Conservation (phyloP, 2,329 filamentous ascomycete genomes). For the Pestalotiopsis sp. region DNA sequence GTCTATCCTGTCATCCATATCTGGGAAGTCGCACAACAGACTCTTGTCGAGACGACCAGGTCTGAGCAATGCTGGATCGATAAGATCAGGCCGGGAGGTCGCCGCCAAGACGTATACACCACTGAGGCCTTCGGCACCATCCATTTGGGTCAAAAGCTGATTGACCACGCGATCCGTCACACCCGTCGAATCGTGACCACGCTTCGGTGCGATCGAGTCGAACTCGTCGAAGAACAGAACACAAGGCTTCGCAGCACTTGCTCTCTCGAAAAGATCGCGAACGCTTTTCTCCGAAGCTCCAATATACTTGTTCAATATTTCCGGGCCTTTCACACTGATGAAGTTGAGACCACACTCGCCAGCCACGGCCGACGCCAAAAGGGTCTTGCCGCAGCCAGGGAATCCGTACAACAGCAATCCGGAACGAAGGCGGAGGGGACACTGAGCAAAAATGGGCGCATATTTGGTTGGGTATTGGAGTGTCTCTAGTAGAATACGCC, state of each 20-base stretch:
- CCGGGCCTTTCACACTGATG: constrained; percentile 96
- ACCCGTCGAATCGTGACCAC: constrained; percentile 94
- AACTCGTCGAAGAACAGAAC: constrained; percentile 99
- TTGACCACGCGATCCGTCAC: constrained; percentile 99
- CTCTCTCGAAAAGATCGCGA: constrained; percentile 91
- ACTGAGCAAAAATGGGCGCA: constrained; percentile 95
- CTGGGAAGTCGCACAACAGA: constrained; percentile 87
- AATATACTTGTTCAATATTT: constrained; percentile 99
- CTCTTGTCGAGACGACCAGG: constrained; percentile 94
- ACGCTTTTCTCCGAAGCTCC: constrained; percentile 96
- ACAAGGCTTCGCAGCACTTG: constrained; percentile 87
- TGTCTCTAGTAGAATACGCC: constrained; percentile 91
- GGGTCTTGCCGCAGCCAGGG: constrained; percentile 94
- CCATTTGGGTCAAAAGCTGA: constrained; percentile 98
- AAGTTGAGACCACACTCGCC: constrained; percentile 98
- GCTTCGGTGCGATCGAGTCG: constrained; percentile 94
- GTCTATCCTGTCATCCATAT: constrained; percentile 78
- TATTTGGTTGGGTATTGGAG: constrained; percentile 97
- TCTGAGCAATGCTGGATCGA: constrained; percentile 89
- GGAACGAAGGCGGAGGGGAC: constrained; percentile 90
- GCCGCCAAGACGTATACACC: constrained; percentile 97
- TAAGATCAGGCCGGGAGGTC: constrained; percentile 89
- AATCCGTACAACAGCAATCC: constrained; percentile 93
- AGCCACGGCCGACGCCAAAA: constrained; percentile 94
- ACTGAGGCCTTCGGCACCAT: constrained; percentile 91